Evolutionary conservation across 768 basidiomycete species (phyloP), one percentile per base, ranked within the genome.

Genomic region (Russula lepida): DNA sequence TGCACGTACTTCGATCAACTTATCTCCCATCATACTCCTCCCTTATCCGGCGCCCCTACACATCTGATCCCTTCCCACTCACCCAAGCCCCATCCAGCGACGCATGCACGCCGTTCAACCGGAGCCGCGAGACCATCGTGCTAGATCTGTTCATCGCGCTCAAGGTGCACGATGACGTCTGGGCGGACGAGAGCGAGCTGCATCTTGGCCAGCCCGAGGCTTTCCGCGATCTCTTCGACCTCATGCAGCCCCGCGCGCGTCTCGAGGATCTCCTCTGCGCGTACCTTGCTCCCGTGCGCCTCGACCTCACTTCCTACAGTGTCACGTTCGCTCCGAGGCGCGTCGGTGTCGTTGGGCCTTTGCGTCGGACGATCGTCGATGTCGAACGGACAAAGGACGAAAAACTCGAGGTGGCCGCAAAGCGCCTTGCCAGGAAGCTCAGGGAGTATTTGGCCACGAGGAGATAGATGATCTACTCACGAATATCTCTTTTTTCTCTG

Each of bases 121-220:
- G 79, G 35, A 89, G 91, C 68, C 83, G 89, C 63, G 90, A 92
- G 69, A 89, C 89, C 0, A 72, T 74, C 58, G 79, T 86, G 19
- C 80, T 93, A 23, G 91, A 93, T 74, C 78, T 79, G 60, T 92
- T 88, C 77, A 86, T 93, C 51, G 82, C 84, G 3, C 80, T 92
- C 68, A 88, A 88, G 72, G 85, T 88, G 55, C 83, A 81, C 23
- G 86, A 92, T 69, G 91, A 92, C 72, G 79, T 91, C 47, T 84
- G 85, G 77, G 74, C 78, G 43, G 89, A 91, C 71, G 86, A 89
- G 51, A 78, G 80, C 2, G 82, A 84, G 69, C 77, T 92, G 25
- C 88, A 92, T 66, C 80, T 89, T 50, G 85, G 86, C 67, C 77
- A 85, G 13, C 84, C 86, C 56, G 89, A 90, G 69, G 78, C 80